These are phyloP conservation scores for Orbilia ellipsospora DNA, from an alignment of 2,329 filamentous ascomycete species.

Conservation along the genomic window DNA sequence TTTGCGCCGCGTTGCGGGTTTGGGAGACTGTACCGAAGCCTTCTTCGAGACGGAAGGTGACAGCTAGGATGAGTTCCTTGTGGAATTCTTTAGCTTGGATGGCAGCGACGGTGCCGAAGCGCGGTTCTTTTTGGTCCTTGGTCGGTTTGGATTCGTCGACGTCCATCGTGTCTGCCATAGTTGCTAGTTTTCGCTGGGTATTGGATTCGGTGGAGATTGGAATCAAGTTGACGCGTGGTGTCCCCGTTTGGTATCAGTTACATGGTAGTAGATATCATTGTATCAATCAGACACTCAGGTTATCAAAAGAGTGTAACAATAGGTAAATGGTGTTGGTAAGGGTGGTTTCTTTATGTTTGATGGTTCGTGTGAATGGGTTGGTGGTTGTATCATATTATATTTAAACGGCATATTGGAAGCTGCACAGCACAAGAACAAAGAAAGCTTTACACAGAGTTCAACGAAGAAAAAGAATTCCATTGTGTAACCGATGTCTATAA, in stretches of 20 bases:
- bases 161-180: conserved; percentile 26
- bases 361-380: background rate
- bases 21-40: conserved; percentile 29
- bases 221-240: too few species aligned
- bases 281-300: too few species aligned
- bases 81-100: conserved; percentile 23
- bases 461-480: conserved; percentile 1
- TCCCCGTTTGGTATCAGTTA: too few species aligned
- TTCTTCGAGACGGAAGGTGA: conserved; percentile 32
- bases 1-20: too few species aligned
- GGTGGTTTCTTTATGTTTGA: background rate
- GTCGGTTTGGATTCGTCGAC: conserved; percentile 1
- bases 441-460: background rate
- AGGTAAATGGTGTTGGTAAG: background rate
- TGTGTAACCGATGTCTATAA: conserved; percentile 16
- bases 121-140: background rate
- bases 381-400: background rate
- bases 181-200: background rate
- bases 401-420: background rate
- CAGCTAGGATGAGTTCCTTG: conserved; percentile 10
- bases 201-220: too few species aligned
- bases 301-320: background rate
- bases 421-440: conserved; percentile 4
- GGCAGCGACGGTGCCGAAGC: conserved; percentile 28
- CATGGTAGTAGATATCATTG: too few species aligned